phyloP scores from a whole-genome alignment of 257 asterid species.

The Fraxinus excelsior region DNA sequence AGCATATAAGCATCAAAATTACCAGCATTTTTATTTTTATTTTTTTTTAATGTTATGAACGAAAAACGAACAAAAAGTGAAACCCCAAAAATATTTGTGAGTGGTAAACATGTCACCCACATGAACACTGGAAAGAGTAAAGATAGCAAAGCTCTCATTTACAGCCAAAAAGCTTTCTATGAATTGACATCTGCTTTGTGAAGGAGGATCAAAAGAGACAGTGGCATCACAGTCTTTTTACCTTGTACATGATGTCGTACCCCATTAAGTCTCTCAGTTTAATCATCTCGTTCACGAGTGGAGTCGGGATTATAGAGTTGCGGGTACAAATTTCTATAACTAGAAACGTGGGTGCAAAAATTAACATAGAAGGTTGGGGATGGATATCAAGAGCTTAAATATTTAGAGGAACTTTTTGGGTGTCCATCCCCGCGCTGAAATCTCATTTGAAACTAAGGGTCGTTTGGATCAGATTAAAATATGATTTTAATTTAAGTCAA shows the following conservation, averaged over 20 bases:
- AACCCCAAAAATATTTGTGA: slow-evolving; percentile 19
- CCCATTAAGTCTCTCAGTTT: not conserved
- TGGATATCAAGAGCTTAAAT: no score
- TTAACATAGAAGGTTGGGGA: no score
- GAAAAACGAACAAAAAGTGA: slow-evolving; percentile 42
- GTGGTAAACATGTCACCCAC: slow-evolving; percentile 34
- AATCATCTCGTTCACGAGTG: no score
- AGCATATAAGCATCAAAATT: no score
- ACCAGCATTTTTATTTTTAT: not conserved
- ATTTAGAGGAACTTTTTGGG: no score
- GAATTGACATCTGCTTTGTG: slow-evolving; percentile 42
- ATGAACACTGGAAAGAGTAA: slow-evolving; percentile 30
- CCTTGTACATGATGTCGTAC: not conserved
- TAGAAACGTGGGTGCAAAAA: no score
- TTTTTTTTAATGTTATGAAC: not conserved
- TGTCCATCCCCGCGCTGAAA: no score
- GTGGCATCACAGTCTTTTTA: slow-evolving; percentile 26
- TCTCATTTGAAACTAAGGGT: no score
- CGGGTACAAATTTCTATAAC: no score
- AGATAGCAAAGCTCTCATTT: slow-evolving; percentile 28
- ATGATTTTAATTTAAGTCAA: no score
- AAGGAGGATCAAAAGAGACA: slow-evolving; percentile 43
- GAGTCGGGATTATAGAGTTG: no score
- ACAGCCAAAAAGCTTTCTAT: slow-evolving; percentile 26
- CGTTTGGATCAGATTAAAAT: no score